A percentile compares a stretch with the other conserved stretches of the same genome.
These are phyloP conservation scores for Venturia oleaginea DNA, from an alignment of 2,329 filamentous ascomycete genomes.

Conservation along the genomic window DNA sequence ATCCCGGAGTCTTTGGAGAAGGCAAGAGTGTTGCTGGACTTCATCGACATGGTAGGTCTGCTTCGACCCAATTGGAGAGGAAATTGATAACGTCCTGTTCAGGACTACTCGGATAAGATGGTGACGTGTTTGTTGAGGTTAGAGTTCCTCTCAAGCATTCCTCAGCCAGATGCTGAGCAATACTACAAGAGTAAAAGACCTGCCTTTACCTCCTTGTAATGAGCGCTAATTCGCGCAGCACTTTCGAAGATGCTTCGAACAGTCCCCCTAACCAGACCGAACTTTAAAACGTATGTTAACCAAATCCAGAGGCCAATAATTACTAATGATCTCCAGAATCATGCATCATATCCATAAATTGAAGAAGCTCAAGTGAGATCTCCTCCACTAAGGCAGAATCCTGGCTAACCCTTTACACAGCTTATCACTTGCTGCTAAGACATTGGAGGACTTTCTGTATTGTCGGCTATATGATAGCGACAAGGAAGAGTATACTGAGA, in stretches of 20 bases:
- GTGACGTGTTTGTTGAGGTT: conserved; percentile 59
- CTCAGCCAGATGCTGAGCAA: conserved; percentile 27
- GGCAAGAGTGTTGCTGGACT: conserved; percentile 48
- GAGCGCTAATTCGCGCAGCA: conserved; percentile 29
- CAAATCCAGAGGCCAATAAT: conserved; percentile 5
- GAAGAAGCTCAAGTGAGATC: conserved; percentile 30
- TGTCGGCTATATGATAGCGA: conserved; percentile 44
- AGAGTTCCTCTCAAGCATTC: conserved; percentile 49
- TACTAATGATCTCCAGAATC: conserved; percentile 31
- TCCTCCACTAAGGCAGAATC: not conserved
- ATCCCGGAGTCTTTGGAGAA: conserved; percentile 38
- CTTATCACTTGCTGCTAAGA: conserved; percentile 29
- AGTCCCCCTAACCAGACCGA: conserved; percentile 51
- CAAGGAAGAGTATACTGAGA: conserved; percentile 56
- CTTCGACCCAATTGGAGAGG: too few relatives aligned
- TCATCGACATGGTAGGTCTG: conserved; percentile 42
- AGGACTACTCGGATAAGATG: conserved; percentile 41
- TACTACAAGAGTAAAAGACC: conserved; percentile 33
- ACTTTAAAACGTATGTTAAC: conserved; percentile 47
- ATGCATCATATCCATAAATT: conserved; percentile 61
- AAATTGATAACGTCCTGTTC: not conserved
- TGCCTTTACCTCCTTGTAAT: not conserved
- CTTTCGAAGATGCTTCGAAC: conserved; percentile 53
- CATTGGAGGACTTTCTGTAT: conserved; percentile 56
- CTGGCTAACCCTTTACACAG: not conserved